These are phyloP conservation scores for Syncephalastrum racemosum DNA, from an alignment of 371 early-diverging fungal species.

Conservation along the genomic window DNA sequence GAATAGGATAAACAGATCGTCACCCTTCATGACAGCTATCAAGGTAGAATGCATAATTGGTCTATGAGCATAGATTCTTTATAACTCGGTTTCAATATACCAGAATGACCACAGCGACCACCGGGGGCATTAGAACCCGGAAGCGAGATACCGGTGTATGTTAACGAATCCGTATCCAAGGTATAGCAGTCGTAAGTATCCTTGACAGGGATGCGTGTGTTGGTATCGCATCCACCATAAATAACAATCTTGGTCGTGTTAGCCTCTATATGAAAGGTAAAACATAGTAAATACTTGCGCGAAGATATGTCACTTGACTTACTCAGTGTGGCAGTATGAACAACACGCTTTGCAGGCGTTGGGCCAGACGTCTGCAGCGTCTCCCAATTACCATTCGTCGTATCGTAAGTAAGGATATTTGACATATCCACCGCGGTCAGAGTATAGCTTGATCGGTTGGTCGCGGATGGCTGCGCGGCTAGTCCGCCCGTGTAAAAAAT, in stretches of 20 bases:
- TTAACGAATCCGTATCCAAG: constrained; percentile 12
- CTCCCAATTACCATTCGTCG: background rate
- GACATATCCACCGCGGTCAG: constrained; percentile 1
- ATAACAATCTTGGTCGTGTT: constrained; percentile 6
- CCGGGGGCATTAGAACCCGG: constrained; percentile 2
- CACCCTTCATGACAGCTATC: background rate
- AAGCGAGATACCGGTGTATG: constrained; percentile 6
- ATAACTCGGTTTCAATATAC: too few species aligned
- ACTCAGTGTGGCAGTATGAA: constrained; percentile 8
- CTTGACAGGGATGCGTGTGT: constrained; percentile 5
- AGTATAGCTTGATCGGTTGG: constrained; percentile 3
- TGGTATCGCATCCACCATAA: constrained; percentile 6
- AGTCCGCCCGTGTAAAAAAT: constrained; percentile 9
- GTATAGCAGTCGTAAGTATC: constrained; percentile 10
- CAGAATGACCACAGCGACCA: constrained; percentile 12
- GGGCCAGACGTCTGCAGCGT: background rate
- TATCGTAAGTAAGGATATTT: constrained; percentile 5
- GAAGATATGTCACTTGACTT: background rate
- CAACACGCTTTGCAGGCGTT: constrained; percentile 1
- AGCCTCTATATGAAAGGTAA: background rate
- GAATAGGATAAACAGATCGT: constrained; percentile 10
- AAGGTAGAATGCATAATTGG: too few species aligned
- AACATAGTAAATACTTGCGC: background rate
- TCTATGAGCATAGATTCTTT: too few species aligned
- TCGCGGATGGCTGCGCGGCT: constrained; percentile 1